Evolutionary conservation across 2,329 filamentous ascomycete species (phyloP).

Genomic region (Lecanicillium sp.): DNA sequence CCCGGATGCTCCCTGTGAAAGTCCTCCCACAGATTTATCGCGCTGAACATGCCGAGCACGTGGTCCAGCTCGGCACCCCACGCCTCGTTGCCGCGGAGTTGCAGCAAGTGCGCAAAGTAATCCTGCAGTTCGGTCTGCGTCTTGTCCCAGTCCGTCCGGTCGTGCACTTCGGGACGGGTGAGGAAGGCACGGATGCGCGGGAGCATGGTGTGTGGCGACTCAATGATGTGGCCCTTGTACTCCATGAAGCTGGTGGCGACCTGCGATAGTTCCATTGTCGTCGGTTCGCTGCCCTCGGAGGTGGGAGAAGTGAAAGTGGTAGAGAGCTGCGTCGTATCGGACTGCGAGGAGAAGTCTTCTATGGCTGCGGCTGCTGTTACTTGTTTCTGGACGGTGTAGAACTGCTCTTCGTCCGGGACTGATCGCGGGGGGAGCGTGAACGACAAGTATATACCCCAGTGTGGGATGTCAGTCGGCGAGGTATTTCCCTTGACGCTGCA

Average conservation of each 20-base stretch:
- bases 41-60: constrained; percentile 27
- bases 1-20: constrained; percentile 26
- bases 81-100: constrained; percentile 19
- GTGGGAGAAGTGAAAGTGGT: background rate
- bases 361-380: too few relatives aligned
- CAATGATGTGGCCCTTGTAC: constrained; percentile 31
- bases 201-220: constrained; percentile 29
- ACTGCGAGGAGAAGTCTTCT: too few relatives aligned
- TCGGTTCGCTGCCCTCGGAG: background rate
- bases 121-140: constrained; percentile 31
- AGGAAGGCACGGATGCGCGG: constrained; percentile 39
- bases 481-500: background rate
- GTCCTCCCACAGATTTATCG: constrained; percentile 30
- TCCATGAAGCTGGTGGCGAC: background rate
- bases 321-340: background rate
- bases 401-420: too few relatives aligned
- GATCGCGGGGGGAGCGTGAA: constrained; percentile 1
- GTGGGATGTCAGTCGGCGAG: too few relatives aligned
- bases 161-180: constrained; percentile 40
- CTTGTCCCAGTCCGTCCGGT: constrained; percentile 33
- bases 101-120: constrained; percentile 33
- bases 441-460: background rate
- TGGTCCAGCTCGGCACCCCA: constrained; percentile 27
- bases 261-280: background rate
- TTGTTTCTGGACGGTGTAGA: too few relatives aligned